A percentile compares a stretch with the other conserved stretches of the same genome.
phyloP scores from a whole-genome alignment of 2,329 filamentous ascomycete species.

The Colletotrichum tropicicola region DNA sequence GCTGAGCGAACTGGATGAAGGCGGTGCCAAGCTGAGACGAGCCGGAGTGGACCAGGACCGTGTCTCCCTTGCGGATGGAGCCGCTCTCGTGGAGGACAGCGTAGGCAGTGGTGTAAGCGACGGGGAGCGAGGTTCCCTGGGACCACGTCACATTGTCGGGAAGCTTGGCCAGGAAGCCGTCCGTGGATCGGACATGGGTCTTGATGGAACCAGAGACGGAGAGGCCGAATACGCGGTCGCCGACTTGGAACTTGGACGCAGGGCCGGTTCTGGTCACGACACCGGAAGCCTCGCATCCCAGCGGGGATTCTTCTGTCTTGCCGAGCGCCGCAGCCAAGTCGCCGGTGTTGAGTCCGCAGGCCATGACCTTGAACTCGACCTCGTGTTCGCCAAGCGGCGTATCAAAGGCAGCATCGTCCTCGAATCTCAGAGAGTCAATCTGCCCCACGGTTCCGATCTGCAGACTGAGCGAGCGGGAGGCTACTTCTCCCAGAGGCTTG shows the following conservation, averaged over 20 bases:
- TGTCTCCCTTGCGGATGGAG: constrained; percentile 36
- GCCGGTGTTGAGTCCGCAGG: constrained; percentile 53
- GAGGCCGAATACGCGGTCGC: constrained; percentile 39
- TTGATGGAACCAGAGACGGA: constrained; percentile 31
- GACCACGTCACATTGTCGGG: constrained; percentile 46
- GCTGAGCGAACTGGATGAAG: constrained; percentile 41
- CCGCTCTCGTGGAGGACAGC: constrained; percentile 39
- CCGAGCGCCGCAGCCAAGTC: constrained; percentile 48
- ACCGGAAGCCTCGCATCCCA: constrained; percentile 44
- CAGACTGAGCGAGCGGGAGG: constrained; percentile 38
- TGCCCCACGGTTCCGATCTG: constrained; percentile 39
- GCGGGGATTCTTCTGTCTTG: constrained; percentile 23
- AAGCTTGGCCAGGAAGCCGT: constrained; percentile 42
- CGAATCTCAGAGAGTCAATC: constrained; percentile 36
- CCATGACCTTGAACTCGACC: constrained; percentile 51
- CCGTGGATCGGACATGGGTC: constrained; percentile 31
- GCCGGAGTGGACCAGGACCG: constrained; percentile 45
- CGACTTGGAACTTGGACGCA: constrained; percentile 38
- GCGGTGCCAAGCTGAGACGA: constrained; percentile 46
- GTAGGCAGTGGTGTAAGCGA: constrained; percentile 42
- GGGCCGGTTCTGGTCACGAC: constrained; percentile 42
- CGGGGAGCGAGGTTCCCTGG: constrained; percentile 42
- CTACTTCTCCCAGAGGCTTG: neutral
- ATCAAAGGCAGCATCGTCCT: constrained; percentile 34
- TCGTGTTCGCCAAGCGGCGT: constrained; percentile 42